Evolutionary conservation across 495 filamentous ascomycete species (phyloP).

Genomic region (Podospora pseudocomata): DNA sequence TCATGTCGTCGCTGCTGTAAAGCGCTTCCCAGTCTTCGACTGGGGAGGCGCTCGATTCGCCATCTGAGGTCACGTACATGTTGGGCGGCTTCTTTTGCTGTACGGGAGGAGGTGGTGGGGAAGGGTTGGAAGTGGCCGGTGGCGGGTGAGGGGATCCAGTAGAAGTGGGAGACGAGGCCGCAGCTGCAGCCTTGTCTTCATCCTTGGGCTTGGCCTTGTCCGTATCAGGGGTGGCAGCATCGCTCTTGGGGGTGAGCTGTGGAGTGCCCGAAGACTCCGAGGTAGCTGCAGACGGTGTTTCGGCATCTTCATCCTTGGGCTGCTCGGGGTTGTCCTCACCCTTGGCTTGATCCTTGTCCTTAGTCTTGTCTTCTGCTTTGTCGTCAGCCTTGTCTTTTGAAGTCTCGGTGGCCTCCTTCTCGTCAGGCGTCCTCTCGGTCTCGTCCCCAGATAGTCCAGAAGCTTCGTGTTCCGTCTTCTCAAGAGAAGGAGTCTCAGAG

Average conservation of each 20-base stretch:
- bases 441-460: slow-evolving; percentile 8
- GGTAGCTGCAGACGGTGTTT: slow-evolving; percentile 16
- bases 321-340: slow-evolving; percentile 13
- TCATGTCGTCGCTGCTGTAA: slow-evolving; percentile 50
- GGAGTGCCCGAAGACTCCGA: slow-evolving; percentile 27
- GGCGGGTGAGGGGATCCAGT: slow-evolving; percentile 28
- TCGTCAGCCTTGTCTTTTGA: slow-evolving; percentile 15
- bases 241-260: slow-evolving; percentile 33
- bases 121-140: slow-evolving; percentile 12
- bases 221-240: slow-evolving; percentile 20
- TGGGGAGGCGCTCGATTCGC: slow-evolving; percentile 48
- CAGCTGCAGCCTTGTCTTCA: slow-evolving; percentile 31
- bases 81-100: slow-evolving; percentile 24
- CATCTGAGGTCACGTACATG: slow-evolving; percentile 38
- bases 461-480: slow-evolving; percentile 27
- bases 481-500: slow-evolving; percentile 24
- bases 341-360: slow-evolving; percentile 11
- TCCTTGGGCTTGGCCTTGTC: slow-evolving; percentile 26
- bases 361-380: slow-evolving; percentile 14
- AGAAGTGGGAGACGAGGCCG: slow-evolving; percentile 18
- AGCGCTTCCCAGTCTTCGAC: slow-evolving; percentile 50
- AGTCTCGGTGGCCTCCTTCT: not conserved
- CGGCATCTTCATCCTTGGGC: slow-evolving; percentile 6
- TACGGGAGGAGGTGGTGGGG: slow-evolving; percentile 10
- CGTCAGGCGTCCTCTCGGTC: slow-evolving; percentile 9